phyloP scores from a whole-genome alignment of 2,329 filamentous ascomycete genomes.

The Colletotrichum sp. region DNA sequence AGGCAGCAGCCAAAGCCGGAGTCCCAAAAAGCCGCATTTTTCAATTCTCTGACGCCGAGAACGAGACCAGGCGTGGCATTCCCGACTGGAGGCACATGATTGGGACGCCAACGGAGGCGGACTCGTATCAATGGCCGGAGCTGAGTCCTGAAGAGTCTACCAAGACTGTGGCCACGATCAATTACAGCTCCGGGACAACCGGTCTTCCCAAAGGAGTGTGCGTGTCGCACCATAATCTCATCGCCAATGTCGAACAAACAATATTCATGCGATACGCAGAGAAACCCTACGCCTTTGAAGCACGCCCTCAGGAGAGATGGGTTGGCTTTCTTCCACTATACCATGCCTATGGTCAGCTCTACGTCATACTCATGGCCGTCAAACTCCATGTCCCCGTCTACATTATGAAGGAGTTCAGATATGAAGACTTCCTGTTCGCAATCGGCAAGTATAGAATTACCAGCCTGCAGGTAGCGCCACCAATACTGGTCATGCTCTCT shows the following conservation, averaged over 20 bases:
- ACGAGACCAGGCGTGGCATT: constrained; percentile 33
- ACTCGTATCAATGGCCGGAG: constrained; percentile 44
- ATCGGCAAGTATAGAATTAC: constrained; percentile 60
- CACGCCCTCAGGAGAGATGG: constrained; percentile 51
- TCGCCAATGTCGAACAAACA: constrained; percentile 55
- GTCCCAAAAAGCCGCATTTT: constrained; percentile 49
- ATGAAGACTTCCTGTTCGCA: constrained; percentile 54
- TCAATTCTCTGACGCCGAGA: constrained; percentile 49
- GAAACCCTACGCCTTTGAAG: constrained; percentile 37
- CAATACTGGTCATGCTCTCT: constrained; percentile 62
- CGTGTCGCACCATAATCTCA: constrained; percentile 53
- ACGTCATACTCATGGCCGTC: constrained; percentile 52
- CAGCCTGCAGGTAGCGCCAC: constrained; percentile 58
- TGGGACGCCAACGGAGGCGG: constrained; percentile 32
- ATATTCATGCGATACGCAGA: constrained; percentile 48
- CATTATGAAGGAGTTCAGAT: constrained; percentile 62
- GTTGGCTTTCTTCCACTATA: constrained; percentile 70
- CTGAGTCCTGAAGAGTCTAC: constrained; percentile 39
- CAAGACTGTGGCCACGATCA: constrained; percentile 46
- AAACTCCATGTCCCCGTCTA: constrained; percentile 53
- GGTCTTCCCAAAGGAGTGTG: constrained; percentile 57
- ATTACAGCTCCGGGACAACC: constrained; percentile 57
- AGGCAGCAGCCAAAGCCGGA: constrained; percentile 43
- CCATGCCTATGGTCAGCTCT: constrained; percentile 63
- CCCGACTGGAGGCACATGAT: constrained; percentile 47